Evolutionary conservation across 768 basidiomycete genomes (phyloP), one percentile per base, ranked within the genome.

Genomic region (Lactifluus piperatus): DNA sequence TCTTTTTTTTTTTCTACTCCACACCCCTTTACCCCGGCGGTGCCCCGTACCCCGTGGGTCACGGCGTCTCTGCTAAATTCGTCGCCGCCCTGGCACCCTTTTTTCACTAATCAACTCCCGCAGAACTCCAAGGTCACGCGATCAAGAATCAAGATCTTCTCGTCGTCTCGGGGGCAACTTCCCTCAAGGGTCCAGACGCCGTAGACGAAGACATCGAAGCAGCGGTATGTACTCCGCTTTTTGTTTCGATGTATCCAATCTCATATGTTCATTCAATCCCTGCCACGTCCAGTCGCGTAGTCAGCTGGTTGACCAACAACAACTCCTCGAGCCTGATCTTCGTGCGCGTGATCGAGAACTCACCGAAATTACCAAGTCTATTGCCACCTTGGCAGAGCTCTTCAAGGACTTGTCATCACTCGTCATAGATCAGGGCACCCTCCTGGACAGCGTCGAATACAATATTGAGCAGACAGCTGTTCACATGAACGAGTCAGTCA

Each of bases 391-490:
- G 29, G 94, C 94, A 1, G 95, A 95, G 67, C 80, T 99, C 51
- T 99, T 99, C 80, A 93, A 95, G 67, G 97, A 99, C 69, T 78
- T 99, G 47, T 89, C 88, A 14, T 80, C 81, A 36, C 82, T 99
- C 56, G 92, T 99, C 59, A 97, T 98, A 63, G 97, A 98, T 73
- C 97, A 99, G 68, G 97, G 97, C 29, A 97, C 95, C 29, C 81
- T 99, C 32, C 79, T 98, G 56, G 97, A 98, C 73, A 93, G 91
- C 37, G 81, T 98, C 56, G 97, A 99, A 72, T 99, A 92, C 74
- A 99, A 99, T 70, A 89, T 99, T 53, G 93, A 97, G 71, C 86
- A 90, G 71, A 91, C 94, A 5, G 87, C 87, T 18, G 81, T 81
- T 32, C 83, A 91, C 52, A 79, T 94, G 69, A 73, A 84, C 56